Conservation (phyloP, 1,284 basidiomycete genomes). For the Pseudomicrostroma phylloplanum region DNA sequence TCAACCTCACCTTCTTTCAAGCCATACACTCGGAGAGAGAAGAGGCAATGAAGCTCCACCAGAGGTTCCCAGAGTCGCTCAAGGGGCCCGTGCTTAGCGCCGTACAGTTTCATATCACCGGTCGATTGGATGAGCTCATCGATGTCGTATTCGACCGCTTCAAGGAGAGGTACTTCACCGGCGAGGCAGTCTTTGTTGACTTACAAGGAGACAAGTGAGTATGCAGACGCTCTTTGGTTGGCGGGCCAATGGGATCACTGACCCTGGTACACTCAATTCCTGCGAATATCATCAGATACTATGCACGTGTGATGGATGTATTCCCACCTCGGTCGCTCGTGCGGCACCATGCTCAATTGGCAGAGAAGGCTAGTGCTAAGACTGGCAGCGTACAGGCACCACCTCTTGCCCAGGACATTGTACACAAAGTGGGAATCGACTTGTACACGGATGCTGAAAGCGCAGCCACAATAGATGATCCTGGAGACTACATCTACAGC, state of each 20-base stretch:
- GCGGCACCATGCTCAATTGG: slow-evolving; percentile 8
- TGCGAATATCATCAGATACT: slow-evolving; percentile 58
- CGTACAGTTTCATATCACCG: slow-evolving; percentile 95
- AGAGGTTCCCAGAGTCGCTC: slow-evolving; percentile 82
- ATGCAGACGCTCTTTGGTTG: neutral
- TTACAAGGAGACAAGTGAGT: slow-evolving; percentile 44
- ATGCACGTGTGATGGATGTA: slow-evolving; percentile 68
- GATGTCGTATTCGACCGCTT: slow-evolving; percentile 91
- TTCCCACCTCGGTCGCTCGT: slow-evolving; percentile 62
- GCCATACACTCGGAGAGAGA: slow-evolving; percentile 83
- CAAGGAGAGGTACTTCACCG: slow-evolving; percentile 84
- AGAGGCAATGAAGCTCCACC: slow-evolving; percentile 79
- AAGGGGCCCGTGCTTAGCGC: slow-evolving; percentile 82
- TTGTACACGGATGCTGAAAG: slow-evolving; percentile 69
- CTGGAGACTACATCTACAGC: slow-evolving; percentile 76
- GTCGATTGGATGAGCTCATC: slow-evolving; percentile 85
- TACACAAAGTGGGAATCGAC: slow-evolving; percentile 70
- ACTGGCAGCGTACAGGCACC: neutral
- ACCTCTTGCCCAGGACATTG: slow-evolving; percentile 23
- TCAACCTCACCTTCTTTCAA: slow-evolving; percentile 85
- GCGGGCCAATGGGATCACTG: neutral
- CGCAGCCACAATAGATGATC: slow-evolving; percentile 68
- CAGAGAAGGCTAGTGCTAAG: neutral
- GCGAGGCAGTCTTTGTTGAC: slow-evolving; percentile 58
- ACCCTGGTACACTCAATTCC: neutral